Evolutionary conservation across 495 filamentous ascomycete genomes (phyloP).

Genomic region (Xylaria palmicola): DNA sequence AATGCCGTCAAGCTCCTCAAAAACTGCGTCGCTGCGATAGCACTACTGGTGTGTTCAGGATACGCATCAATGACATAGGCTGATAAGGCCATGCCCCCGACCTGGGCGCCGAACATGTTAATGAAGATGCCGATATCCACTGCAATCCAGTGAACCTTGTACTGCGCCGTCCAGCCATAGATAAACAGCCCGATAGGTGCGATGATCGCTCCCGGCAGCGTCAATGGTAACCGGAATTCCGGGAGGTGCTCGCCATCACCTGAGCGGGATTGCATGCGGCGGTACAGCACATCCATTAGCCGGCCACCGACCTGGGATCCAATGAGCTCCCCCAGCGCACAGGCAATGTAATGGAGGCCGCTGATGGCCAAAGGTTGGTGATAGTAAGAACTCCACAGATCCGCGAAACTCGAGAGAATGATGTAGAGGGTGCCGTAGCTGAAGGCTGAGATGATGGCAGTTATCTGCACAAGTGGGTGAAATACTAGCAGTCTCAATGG

Average conservation of each 20-base stretch:
- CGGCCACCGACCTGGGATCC: conserved; percentile 39
- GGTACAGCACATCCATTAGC: conserved; percentile 36
- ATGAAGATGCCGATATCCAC: conserved; percentile 26
- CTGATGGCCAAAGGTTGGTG: conserved; percentile 28
- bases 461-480: conserved; percentile 48
- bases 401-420: conserved; percentile 51
- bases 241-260: conserved; percentile 5
- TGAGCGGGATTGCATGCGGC: conserved; percentile 3
- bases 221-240: conserved; percentile 30
- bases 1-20: conserved; percentile 67
- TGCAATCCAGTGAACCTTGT: conserved; percentile 43
- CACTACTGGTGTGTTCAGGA: conserved; percentile 67
- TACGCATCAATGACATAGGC: conserved; percentile 72
- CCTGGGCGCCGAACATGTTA: conserved; percentile 14
- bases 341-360: conserved; percentile 51
- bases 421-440: conserved; percentile 48
- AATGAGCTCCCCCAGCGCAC: conserved; percentile 51
- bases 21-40: conserved; percentile 62
- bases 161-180: conserved; percentile 41
- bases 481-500: conserved; percentile 53
- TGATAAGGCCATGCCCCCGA: background rate
- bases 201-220: conserved; percentile 22
- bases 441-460: conserved; percentile 42
- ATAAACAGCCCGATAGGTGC: conserved; percentile 31
- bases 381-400: conserved; percentile 43